Evolutionary conservation across 441 rosid species (phyloP), one percentile per base, ranked within the genome.

Genomic region (Erodium moschatum): DNA sequence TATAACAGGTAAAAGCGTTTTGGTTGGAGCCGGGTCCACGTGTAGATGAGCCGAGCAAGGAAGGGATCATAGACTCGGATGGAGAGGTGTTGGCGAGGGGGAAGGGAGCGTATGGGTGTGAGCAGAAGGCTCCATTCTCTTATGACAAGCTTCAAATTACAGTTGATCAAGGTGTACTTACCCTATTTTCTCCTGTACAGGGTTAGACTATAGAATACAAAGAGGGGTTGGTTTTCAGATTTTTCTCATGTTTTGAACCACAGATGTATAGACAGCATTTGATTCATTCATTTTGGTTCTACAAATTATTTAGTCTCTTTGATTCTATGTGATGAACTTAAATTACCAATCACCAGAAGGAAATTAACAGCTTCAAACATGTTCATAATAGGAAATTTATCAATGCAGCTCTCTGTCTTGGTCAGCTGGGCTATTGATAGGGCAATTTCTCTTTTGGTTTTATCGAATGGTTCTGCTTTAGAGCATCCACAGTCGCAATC

Each of bases 81-180:
- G 98, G 98, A 2, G 98, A 93, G 73, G 97, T 90, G 15, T 54
- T 93, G 24, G 96, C 95, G 33, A 83, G 89, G 68, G 98, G 97
- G 60, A 87, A 66, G 19, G 85, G 80, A 70, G 62, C 90, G 9
- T 89, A 86, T 56, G 73, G 74, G 73, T 81, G 80, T 61, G 77
- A 79, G 24, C 80, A 76, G 67, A 82, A 81, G 75, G 64, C 85
- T 4, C 73, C 86, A 69, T 87, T 93, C 96, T 50, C 82, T 35
- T 93, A 90, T 12, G 75, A 75, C 66, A 86, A 78, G 77, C 86
- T 90, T 71, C 82, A 78, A 52, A 77, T 93, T 61, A 83, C 83
- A 8, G 76, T 93, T 62, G 89, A 93, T 76, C 92, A 82, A 89
- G 97, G 97, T 78, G 82, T 93, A 74, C 93, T 95, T 27, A 89